Base-by-base conservation (phyloP, 2,329 filamentous ascomycete species). In the Salinomyces thailandicus region DNA sequence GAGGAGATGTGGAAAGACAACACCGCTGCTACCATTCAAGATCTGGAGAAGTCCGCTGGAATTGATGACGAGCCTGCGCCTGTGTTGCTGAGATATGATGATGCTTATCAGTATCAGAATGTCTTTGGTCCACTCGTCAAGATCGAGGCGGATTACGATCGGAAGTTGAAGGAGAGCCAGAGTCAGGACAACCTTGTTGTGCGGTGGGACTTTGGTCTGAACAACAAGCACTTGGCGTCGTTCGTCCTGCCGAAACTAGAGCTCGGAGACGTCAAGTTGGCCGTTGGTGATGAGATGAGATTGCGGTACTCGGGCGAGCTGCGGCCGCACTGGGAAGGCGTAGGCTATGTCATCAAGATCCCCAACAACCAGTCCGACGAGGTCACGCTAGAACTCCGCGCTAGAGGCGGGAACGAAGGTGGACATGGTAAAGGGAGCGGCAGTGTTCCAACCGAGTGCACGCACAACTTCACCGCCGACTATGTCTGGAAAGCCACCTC, bases 401-500 rank as follows among this genome's bases (percentile, higher is more conserved):
- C 91, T 53, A 89, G 91, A 45, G 87, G 85, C 43, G 93, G 93
- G 7, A 31, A 37, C 20, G 36, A 44, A 19, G n/a, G n/a, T 26
- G 22, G 22, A 8, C 22, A 26, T n/a, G 9, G n/a, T n/a, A n/a
- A n/a, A n/a, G 22, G 22, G 9, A 33, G 31, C 22, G 35, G 62
- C n/a, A 85, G 82, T 18, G 85, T 96, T 1, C 91, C 91, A 0
- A 94, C 85, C 0, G 89, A 98, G 54, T 91, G 89, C 61, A 94
- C 89, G 0, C 85, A 93, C 63, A 94, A 95, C 61, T 98, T 98
- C 63, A 94, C 86, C 12, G 91, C 89, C 47, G 91, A 98, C 60
- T 98, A 98, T 55, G 91, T 98, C 38, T 98, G 91, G 91, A 98
- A 98, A 60, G 91, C 93, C 11, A 98, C 93, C 0, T 96, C 89